phyloP scores from a whole-genome alignment of 495 filamentous ascomycete species.

The Penicillium pancosmium region DNA sequence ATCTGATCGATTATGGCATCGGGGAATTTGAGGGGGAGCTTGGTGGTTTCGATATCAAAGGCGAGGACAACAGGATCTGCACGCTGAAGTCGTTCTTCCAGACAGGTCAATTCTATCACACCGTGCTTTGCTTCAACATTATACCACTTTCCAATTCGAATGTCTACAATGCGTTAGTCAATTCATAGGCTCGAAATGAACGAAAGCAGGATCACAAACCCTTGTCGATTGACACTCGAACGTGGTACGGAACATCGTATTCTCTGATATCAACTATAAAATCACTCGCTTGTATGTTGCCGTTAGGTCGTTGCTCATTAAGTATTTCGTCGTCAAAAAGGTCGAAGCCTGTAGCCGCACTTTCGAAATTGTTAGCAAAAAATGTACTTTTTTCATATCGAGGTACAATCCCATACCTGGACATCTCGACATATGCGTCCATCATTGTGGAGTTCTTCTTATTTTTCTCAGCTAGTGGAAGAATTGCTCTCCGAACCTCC shows the following conservation, averaged over 20 bases:
- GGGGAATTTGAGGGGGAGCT: conserved; percentile 96
- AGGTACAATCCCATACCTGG: conserved; percentile 59
- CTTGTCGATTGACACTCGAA: conserved; percentile 96
- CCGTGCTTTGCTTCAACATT: conserved; percentile 94
- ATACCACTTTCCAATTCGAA: conserved; percentile 97
- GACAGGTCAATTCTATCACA: conserved; percentile 72
- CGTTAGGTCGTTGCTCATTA: conserved; percentile 82
- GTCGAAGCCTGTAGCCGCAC: conserved; percentile 86
- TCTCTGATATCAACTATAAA: conserved; percentile 98
- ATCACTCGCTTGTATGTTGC: conserved; percentile 88
- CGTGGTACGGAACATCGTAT: conserved; percentile 99
- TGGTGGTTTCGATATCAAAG: conserved; percentile 98
- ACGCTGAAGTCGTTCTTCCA: conserved; percentile 85
- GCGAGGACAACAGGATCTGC: conserved; percentile 96
- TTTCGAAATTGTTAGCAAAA: conserved; percentile 31
- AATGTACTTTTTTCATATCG: neutral
- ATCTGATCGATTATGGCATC: conserved; percentile 93
- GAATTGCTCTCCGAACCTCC: conserved; percentile 75
- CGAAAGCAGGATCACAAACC: conserved; percentile 48
- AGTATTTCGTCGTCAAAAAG: conserved; percentile 91
- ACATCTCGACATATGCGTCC: conserved; percentile 98
- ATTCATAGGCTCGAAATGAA: neutral
- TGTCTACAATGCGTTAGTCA: conserved; percentile 57
- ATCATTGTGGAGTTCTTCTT: conserved; percentile 92
- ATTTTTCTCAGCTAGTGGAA: conserved; percentile 95